Base-by-base conservation (phyloP, 208 protist genomes). In the Trypanosomatidae sp. region DNA sequence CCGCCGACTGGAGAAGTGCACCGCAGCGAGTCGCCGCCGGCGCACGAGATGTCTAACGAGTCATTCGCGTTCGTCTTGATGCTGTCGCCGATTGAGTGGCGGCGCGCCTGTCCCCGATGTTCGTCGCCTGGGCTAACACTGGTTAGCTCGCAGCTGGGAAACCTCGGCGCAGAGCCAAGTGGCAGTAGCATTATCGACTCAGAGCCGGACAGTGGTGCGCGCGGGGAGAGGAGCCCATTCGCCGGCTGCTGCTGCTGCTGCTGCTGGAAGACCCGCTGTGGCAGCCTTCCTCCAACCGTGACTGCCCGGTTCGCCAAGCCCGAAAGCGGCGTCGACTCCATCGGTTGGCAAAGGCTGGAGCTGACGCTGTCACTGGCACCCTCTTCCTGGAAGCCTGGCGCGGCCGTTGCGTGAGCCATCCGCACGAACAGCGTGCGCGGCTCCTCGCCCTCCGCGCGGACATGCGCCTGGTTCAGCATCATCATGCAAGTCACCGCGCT, bases 401-500 rank as follows among this genome's bases (percentile, higher is more conserved):
- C 62, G 15, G 74, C 74, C 10, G 74, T 73, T 39, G 60, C 28
- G 62, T 79, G 74, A 15, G 74, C 74, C 68, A 69, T 79, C 43
- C 74, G 74, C 60, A 79, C 74, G 25, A 69, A 19, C 67, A 79
- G 74, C 68, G 52, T 68, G 30, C 68, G 74, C 33, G 68, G 17
- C 74, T 73, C 53, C 59, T 69, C 74, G 9, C 62, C 68, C 15
- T 73, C 69, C 10, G 50, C 39, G 25, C 39, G 3, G 39, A 79
- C 15, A 25, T 73, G 50, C 39, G 69, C 68, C 46, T 79, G 74
- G 68, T 79, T 79, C 41, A 79, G 68, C 52, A 56, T 47, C 52
- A 62, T 41, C 33, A 92, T 71, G 67, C 88, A 92, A 10, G 66
- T 41, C 28, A 74, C 72, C 3, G 88, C 88, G 33, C 79, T 74